Conservation (phyloP, 768 basidiomycete species). For the Crassisporium funariophilum region DNA sequence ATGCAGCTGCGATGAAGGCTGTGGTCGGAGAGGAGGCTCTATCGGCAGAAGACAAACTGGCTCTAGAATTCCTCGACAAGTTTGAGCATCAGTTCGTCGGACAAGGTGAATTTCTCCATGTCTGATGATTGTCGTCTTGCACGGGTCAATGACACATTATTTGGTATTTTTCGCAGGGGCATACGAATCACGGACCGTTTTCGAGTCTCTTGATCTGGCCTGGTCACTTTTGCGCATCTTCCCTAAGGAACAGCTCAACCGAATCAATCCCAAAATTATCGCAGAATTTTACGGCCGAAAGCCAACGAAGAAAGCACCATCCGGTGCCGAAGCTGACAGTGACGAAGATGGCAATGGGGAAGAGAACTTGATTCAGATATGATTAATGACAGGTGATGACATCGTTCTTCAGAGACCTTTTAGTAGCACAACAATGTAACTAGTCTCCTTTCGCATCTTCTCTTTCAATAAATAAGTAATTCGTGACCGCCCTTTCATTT, state of each 20-base stretch:
- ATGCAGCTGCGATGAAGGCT: slow-evolving; percentile 98
- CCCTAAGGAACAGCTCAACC: slow-evolving; percentile 98
- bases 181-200: slow-evolving; percentile 94
- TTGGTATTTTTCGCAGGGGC: slow-evolving; percentile 53
- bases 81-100: slow-evolving; percentile 98
- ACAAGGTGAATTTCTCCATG: slow-evolving; percentile 65
- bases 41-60: slow-evolving; percentile 93
- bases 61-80: slow-evolving; percentile 95
- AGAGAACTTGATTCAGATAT: slow-evolving; percentile 28
- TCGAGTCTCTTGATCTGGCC: slow-evolving; percentile 95
- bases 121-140: background rate
- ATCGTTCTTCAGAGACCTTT: background rate
- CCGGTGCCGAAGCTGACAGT: slow-evolving; percentile 49
- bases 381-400: slow-evolving; percentile 13
- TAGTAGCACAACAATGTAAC: background rate
- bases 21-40: slow-evolving; percentile 99
- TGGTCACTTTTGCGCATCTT: slow-evolving; percentile 97
- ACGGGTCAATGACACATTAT: background rate
- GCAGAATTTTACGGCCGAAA: slow-evolving; percentile 92
- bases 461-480: background rate
- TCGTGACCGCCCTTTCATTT: background rate
- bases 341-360: slow-evolving; percentile 40
- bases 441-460: background rate
- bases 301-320: slow-evolving; percentile 65
- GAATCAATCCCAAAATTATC: slow-evolving; percentile 96